A percentile compares a stretch with the other conserved stretches of the same genome.
Conservation (phyloP, 768 basidiomycete genomes). For the Rhizopogon vinicolor region DNA sequence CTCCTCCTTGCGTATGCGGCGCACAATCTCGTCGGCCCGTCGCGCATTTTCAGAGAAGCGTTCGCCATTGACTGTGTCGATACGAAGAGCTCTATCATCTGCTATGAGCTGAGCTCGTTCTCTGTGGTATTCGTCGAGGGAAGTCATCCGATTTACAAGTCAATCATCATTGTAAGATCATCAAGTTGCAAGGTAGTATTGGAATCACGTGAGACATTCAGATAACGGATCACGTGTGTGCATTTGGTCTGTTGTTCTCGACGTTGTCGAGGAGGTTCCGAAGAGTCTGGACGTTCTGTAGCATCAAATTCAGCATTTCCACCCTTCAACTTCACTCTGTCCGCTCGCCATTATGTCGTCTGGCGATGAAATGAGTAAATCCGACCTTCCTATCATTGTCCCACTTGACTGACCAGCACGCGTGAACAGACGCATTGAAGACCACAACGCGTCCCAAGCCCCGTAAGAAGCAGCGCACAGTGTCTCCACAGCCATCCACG, state of each 20-base stretch:
- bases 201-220: slow-evolving; percentile 7
- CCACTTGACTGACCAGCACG: slow-evolving; percentile 1
- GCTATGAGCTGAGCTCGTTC: slow-evolving; percentile 27
- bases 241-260: background rate
- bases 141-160: background rate
- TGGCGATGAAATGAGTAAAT: slow-evolving; percentile 28
- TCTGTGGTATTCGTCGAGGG: slow-evolving; percentile 15
- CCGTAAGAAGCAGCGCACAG: slow-evolving; percentile 15
- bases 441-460: slow-evolving; percentile 13
- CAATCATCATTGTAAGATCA: no score
- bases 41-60: slow-evolving; percentile 14
- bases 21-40: slow-evolving; percentile 53
- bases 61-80: slow-evolving; percentile 27
- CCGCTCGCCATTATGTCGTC: slow-evolving; percentile 19
- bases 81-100: slow-evolving; percentile 45
- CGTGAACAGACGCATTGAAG: background rate
- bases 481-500: slow-evolving; percentile 10
- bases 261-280: no score
- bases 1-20: slow-evolving; percentile 52
- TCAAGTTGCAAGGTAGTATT: background rate
- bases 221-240: slow-evolving; percentile 3
- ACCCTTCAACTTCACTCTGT: background rate
- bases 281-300: background rate
- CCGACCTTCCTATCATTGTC: background rate
- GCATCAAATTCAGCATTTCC: background rate